Evolutionary conservation across 1,139 yeast genomes (phyloP), one percentile per base, ranked within the genome.

Genomic region (Saccharomycopsis hybrid): DNA sequence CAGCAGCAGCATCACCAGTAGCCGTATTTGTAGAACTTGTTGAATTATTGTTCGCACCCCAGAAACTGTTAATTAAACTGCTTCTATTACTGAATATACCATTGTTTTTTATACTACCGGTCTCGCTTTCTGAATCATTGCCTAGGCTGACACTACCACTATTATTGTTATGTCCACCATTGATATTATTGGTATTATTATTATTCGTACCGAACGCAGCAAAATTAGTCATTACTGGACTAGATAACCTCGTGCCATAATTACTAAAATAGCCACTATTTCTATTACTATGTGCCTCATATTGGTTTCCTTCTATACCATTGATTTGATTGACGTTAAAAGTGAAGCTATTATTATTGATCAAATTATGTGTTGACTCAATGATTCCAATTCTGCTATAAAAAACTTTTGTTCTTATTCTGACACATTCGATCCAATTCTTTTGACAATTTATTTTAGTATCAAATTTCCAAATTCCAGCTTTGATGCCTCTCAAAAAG

Each of bases 381-480:
- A 69, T 52, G 4, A 70, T 62, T 37, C 97, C 97, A 32, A 83
- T 65, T 57, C 88, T 80, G n/a, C 94, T 74, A 92, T 95, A 90
- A 66, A 85, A 87, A 57, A 89, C 72, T 55, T 78, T 76, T 32
- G 76, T 75, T 52, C 85, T 71, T 28, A 81, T 63, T 56, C 78
- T 70, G 38, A 76, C 69, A 44, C 80, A 64, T 58, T 80, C 85
- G 28, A 73, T 68, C 85, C 86, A 82, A 2, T 78, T 77, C 54
- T 73, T 68, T 52, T 65, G 70, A 35, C 58, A 58, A 24, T 59
- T 59, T 41, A 58, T 60, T 30, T 58, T 72, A 43, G 67, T 69
- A 49, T 73, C 77, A 33, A 73, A 59, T 55, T 73, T 70, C 77
- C 80, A 77, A 5, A 74, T 67, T 4, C 78, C 76, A 38, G 70